phyloP scores from a whole-genome alignment of 306 rosid species.

The Vicia sativa region DNA sequence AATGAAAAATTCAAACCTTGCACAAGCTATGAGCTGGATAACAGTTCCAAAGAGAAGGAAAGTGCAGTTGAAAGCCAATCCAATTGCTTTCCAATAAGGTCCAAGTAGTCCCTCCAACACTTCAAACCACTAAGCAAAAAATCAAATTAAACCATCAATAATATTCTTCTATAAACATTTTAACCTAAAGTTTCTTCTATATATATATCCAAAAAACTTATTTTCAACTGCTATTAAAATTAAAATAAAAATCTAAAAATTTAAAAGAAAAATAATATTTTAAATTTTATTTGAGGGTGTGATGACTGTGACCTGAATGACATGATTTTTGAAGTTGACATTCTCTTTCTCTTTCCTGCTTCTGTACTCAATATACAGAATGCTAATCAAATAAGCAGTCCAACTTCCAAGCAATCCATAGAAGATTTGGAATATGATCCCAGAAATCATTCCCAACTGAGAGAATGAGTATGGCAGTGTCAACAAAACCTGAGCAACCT shows the following conservation, averaged over 20 bases:
- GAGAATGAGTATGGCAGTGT: conserved; percentile 90
- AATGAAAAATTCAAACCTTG: conserved; percentile 58
- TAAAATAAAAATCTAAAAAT: no score
- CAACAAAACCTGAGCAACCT: conserved; percentile 96
- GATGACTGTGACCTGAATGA: conserved; percentile 74
- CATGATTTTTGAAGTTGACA: conserved; percentile 95
- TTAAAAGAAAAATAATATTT: background rate
- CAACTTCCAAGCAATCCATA: conserved; percentile 94
- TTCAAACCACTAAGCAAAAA: conserved; percentile 78
- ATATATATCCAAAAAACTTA: no score
- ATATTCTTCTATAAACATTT: background rate
- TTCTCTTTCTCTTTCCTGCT: conserved; percentile 84
- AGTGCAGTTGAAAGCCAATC: conserved; percentile 94
- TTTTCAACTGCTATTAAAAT: no score
- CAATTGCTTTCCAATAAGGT: conserved; percentile 87
- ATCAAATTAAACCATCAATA: conserved; percentile 9
- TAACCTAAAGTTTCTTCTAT: background rate
- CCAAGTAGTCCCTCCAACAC: conserved; percentile 92
- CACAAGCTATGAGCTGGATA: conserved; percentile 96
- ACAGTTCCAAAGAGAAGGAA: conserved; percentile 93
- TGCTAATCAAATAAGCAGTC: conserved; percentile 93
- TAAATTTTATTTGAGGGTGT: background rate
- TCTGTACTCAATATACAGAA: conserved; percentile 87
- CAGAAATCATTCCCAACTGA: conserved; percentile 87
- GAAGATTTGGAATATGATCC: conserved; percentile 74